phyloP scores from a whole-genome alignment of 768 basidiomycete species.

The Postia placenta region DNA sequence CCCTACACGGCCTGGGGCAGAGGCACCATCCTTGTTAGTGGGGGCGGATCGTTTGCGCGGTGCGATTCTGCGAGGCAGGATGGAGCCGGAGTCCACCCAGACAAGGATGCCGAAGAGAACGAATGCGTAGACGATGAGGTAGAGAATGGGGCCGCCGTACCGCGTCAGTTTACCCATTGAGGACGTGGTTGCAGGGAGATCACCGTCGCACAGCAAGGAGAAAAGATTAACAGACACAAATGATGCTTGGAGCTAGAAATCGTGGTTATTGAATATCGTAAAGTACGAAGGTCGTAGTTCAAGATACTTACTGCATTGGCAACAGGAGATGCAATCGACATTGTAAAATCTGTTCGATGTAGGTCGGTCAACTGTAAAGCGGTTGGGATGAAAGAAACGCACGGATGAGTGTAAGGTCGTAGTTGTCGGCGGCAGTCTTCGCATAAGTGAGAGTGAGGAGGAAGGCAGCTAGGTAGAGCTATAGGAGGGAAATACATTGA shows the following conservation, averaged over 20 bases:
- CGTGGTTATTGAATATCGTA: not conserved
- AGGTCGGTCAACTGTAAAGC: too few species aligned
- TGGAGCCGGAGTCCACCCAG: slow-evolving; percentile 66
- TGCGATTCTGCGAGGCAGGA: slow-evolving; percentile 34
- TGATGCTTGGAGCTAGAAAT: slow-evolving; percentile 51
- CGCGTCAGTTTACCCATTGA: slow-evolving; percentile 49
- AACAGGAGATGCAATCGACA: slow-evolving; percentile 64
- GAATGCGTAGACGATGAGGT: slow-evolving; percentile 57
- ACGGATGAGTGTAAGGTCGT: slow-evolving; percentile 58
- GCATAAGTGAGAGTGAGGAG: slow-evolving; percentile 72
- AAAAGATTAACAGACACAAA: slow-evolving; percentile 78
- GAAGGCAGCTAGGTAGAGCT: slow-evolving; percentile 65
- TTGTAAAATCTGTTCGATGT: slow-evolving; percentile 60
- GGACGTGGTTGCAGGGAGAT: slow-evolving; percentile 35
- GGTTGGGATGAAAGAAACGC: slow-evolving; percentile 12
- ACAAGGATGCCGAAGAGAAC: slow-evolving; percentile 59
- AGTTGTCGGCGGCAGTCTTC: slow-evolving; percentile 44
- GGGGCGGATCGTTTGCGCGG: slow-evolving; percentile 9
- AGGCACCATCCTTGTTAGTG: not conserved
- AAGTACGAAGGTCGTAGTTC: too few species aligned
- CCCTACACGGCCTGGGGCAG: slow-evolving; percentile 1
- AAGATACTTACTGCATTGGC: slow-evolving; percentile 51
- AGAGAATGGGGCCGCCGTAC: slow-evolving; percentile 72
- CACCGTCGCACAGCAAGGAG: slow-evolving; percentile 61
- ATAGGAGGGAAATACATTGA: too few species aligned